A percentile compares a stretch with the other conserved stretches of the same genome.
phyloP scores from a whole-genome alignment of 352 stramenopile species.

The Blastocystis sp. region DNA sequence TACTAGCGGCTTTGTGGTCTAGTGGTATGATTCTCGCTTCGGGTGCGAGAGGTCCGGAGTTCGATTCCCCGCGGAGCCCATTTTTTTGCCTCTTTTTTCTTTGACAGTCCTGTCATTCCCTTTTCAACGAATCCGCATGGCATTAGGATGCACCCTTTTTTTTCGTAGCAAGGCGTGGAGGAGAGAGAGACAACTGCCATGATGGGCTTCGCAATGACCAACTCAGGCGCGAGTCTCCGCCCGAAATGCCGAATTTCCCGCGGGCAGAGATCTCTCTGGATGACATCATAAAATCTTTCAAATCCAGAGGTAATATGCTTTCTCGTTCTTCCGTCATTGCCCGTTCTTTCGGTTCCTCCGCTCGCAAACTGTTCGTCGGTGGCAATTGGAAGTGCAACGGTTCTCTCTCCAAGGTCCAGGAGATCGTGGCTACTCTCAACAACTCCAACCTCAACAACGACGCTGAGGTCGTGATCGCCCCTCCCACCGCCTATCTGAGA shows the following conservation, averaged over 20 bases:
- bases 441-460: constrained; percentile 73
- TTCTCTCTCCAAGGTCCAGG: constrained; percentile 77
- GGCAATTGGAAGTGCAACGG: constrained; percentile 99
- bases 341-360: constrained; percentile 63
- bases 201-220: background rate
- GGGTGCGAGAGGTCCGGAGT: constrained; percentile 59
- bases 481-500: constrained; percentile 87
- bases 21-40: constrained; percentile 65
- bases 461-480: constrained; percentile 93
- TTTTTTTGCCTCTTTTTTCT: background rate
- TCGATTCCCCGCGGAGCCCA: constrained; percentile 44
- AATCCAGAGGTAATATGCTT: constrained; percentile 8
- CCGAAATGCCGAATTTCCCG: constrained; percentile 14
- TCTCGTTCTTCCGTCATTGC: constrained; percentile 57
- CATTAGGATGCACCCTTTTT: too few species aligned
- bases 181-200: background rate
- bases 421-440: constrained; percentile 74
- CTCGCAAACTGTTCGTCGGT: constrained; percentile 94
- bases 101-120: too few species aligned
- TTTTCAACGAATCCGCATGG: too few species aligned
- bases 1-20: constrained; percentile 45
- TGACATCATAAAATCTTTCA: constrained; percentile 14
- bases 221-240: constrained; percentile 1
- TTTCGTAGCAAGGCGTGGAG: too few species aligned
- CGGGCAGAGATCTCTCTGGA: background rate